Evolutionary conservation across 2,329 filamentous ascomycete species (phyloP), one percentile per base, ranked within the genome.

Genomic region (Rachicladosporium sp.): DNA sequence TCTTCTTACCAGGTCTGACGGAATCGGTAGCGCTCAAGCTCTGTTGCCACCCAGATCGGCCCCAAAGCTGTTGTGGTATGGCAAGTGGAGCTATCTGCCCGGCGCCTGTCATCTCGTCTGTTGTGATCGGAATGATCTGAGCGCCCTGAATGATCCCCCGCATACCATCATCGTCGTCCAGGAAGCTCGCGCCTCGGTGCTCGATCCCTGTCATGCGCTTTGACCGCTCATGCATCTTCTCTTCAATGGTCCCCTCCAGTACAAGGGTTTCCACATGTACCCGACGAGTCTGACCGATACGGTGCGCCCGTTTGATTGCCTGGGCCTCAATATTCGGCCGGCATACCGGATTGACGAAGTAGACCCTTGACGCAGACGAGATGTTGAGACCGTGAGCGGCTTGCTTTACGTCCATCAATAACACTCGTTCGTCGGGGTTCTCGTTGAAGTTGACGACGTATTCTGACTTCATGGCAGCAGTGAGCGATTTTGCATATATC

Each of bases 331-430:
- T 73, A 46, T 83, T 67, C 0, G 86, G 86, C 38, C 88, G 82
- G 56, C 91, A 80, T 9, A 93, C 84, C 0, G 89, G 88, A 47
- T 82, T 89, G 40, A 93, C 73, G 46, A 96, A 95, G 60, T 87
- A 93, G 7, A 96, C 80, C 2, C 89, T 70, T 4, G 82, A 91
- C 1, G 88, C 88, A 8, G 76, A 78, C 37, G 78, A 79, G 58
- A 95, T 78, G 55, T 95, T 88, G 0, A 96, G 69, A 0, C 89
- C 89, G 45, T 88, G 85, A 0, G 88, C 85, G 23, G 88, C 88
- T 55, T 91, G 85, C 2, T 76, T 76, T n/a, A 95, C 74, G 53
- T 94, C 87, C 81, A 95, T 94, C 1, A 95, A 69, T 2, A 95
- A 65, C 0, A 95, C 85, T 4, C 84, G 74, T 40, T 88, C 78